A percentile compares a stretch with the other conserved stretches of the same genome.
Conservation (phyloP, 1,284 basidiomycete species). For the Leccinum solheimii region DNA sequence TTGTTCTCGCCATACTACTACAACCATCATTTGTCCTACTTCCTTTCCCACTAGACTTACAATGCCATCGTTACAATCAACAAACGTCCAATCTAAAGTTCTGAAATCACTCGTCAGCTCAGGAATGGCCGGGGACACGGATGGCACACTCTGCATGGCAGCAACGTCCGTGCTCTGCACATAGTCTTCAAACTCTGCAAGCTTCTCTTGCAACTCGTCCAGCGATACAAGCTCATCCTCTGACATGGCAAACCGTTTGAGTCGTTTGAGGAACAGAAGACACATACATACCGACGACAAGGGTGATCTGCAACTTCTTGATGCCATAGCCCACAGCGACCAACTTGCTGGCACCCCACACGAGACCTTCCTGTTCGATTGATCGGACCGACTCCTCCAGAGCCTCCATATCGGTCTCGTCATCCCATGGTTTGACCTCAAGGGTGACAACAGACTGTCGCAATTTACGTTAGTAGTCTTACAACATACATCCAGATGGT, state of each 20-base stretch:
- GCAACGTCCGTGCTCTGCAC: conserved; percentile 93
- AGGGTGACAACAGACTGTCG: conserved; percentile 88
- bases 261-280: neutral
- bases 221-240: conserved; percentile 95
- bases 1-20: conserved; percentile 7
- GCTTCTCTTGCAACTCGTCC: conserved; percentile 92
- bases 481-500: conserved; percentile 1
- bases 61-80: neutral
- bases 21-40: conserved; percentile 13
- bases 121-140: neutral
- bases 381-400: conserved; percentile 86
- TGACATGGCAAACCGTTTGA: conserved; percentile 34
- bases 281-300: conserved; percentile 83
- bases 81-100: conserved; percentile 19
- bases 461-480: conserved; percentile 14
- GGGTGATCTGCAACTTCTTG: conserved; percentile 89
- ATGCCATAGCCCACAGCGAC: conserved; percentile 96
- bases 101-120: conserved; percentile 18
- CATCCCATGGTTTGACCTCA: conserved; percentile 99
- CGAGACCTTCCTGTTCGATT: conserved; percentile 88
- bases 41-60: conserved; percentile 3
- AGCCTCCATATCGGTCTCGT: conserved; percentile 94
- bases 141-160: conserved; percentile 81
- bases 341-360: conserved; percentile 92
- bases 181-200: conserved; percentile 89